Percentiles rank a stretch among this genome's conserved stretches.
Evolutionary conservation across 208 protist species (phyloP).

Genomic region (Tritrichomonas musculus): DNA sequence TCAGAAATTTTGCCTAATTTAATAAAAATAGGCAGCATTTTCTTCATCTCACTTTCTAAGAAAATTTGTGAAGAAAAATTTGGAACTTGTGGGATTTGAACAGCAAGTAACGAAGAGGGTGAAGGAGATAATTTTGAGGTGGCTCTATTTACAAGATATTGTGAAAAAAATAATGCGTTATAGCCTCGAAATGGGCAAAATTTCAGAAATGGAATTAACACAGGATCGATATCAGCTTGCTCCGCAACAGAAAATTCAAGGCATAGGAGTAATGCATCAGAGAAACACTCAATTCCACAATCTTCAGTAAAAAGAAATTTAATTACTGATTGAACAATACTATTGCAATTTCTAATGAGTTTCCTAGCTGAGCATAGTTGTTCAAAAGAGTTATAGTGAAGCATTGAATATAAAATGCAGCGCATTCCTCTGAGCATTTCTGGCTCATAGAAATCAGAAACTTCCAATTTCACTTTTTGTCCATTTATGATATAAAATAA

Average conservation of each 20-base stretch:
- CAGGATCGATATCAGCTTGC: not conserved
- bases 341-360: not conserved
- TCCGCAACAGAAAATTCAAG: not conserved
- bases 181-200: not conserved
- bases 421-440: not conserved
- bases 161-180: not conserved
- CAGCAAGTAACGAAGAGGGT: no score
- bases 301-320: not conserved
- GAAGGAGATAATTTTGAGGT: not conserved
- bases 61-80: not conserved
- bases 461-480: not conserved
- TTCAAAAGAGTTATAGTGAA: not conserved
- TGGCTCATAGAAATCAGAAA: not conserved
- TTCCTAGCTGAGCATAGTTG: not conserved
- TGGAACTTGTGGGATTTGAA: not conserved
- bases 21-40: not conserved
- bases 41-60: not conserved
- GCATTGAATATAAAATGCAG: not conserved
- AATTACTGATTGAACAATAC: not conserved
- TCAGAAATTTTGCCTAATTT: not conserved
- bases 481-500: no score
- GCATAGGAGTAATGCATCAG: not conserved
- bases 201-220: not conserved
- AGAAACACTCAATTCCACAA: not conserved
- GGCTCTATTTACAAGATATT: not conserved